Conservation (phyloP, 2,329 filamentous ascomycete genomes). For the Mycosphaerella sp. region DNA sequence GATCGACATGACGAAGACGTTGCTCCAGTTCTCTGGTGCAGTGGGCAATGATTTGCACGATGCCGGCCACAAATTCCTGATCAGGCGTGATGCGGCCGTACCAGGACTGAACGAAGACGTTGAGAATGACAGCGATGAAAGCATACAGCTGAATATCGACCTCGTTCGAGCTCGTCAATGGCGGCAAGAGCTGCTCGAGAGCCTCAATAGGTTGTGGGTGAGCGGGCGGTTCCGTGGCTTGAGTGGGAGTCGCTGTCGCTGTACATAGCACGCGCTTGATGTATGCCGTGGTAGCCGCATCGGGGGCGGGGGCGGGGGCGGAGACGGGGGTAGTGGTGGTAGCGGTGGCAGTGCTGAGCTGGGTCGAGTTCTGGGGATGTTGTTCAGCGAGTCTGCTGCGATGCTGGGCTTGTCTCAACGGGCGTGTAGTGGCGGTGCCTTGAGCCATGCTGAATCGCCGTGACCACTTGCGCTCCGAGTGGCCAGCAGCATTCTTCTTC, state of each 20-base stretch:
- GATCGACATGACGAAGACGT: conserved; percentile 71
- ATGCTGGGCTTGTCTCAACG: conserved; percentile 10
- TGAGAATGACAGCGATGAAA: conserved; percentile 79
- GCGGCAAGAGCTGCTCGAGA: conserved; percentile 77
- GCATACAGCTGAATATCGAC: conserved; percentile 91
- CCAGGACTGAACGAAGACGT: conserved; percentile 89
- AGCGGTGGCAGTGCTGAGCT: conserved; percentile 29
- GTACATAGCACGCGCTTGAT: conserved; percentile 37
- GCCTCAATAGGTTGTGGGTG: conserved; percentile 44
- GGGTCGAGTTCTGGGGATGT: not conserved
- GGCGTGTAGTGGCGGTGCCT: conserved; percentile 14
- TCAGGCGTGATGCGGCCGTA: conserved; percentile 90
- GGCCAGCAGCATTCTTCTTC: conserved; percentile 2
- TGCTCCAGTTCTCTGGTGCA: conserved; percentile 84
- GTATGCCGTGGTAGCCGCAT: conserved; percentile 73
- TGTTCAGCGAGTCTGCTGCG: conserved; percentile 3
- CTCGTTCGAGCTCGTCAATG: conserved; percentile 88
- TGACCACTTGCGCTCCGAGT: not conserved
- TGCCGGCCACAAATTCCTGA: conserved; percentile 77
- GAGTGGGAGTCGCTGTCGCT: conserved; percentile 11
- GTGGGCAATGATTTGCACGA: conserved; percentile 86
- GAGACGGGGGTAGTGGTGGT: no score
- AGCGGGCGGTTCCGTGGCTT: conserved; percentile 4
- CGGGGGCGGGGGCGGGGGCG: conserved; percentile 28
- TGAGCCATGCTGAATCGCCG: conserved; percentile 20